Percentiles rank a stretch among this genome's conserved stretches.
These are phyloP conservation scores for Cenchrus fungigraminus DNA, from an alignment of 176 grass and related monocot genomes.

Conservation along the genomic window DNA sequence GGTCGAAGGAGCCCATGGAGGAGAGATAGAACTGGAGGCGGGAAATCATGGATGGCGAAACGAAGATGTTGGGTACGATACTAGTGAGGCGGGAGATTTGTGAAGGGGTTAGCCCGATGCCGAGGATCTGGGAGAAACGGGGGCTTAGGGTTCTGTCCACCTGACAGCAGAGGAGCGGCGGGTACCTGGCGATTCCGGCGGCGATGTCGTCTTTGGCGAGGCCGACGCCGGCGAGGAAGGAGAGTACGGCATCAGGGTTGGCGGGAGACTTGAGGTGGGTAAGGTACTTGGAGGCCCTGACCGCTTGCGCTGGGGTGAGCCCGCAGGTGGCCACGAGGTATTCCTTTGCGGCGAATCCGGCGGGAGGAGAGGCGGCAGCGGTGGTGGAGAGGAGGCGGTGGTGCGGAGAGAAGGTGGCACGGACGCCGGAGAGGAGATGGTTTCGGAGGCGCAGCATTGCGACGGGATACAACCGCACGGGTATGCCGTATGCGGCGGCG, in stretches of 20 bases:
- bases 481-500: neutral
- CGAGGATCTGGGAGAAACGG: neutral
- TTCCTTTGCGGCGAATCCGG: slow-evolving; percentile 10
- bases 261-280: neutral
- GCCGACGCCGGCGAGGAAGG: slow-evolving; percentile 1
- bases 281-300: neutral
- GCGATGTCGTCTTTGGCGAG: slow-evolving; percentile 18
- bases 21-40: slow-evolving; percentile 7
- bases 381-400: neutral
- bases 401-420: neutral
- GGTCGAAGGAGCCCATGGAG: neutral
- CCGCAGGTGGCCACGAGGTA: slow-evolving; percentile 46
- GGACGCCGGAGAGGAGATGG: neutral
- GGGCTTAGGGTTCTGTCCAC: slow-evolving; percentile 39
- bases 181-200: neutral
- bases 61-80: neutral
- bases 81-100: neutral
- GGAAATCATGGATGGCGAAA: neutral
- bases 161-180: neutral
- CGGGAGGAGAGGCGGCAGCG: neutral
- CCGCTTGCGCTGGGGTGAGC: slow-evolving; percentile 27
- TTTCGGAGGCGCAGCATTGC: neutral
- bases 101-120: neutral
- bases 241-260: neutral
- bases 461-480: neutral